Percentiles rank a stretch among this genome's conserved stretches.
Evolutionary conservation across 345 rosid species (phyloP).

Genomic region (Melaleuca alternifolia): DNA sequence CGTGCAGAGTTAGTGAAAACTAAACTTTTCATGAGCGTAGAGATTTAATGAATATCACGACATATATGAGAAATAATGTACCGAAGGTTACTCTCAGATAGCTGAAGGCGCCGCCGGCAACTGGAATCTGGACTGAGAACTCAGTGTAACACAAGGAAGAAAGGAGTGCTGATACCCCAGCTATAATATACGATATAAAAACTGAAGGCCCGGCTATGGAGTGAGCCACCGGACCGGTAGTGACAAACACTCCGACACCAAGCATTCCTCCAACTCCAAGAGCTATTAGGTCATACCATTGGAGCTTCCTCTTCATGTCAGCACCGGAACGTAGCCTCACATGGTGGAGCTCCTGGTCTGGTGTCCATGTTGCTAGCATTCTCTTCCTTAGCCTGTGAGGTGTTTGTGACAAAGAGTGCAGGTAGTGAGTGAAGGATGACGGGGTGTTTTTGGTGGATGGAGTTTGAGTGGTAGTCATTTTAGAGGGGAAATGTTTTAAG

Average conservation of each 20-base stretch:
- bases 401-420: slow-evolving; percentile 65
- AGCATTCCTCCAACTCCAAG: slow-evolving; percentile 96
- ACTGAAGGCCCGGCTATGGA: slow-evolving; percentile 69
- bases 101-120: slow-evolving; percentile 96
- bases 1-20: background rate
- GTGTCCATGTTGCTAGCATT: slow-evolving; percentile 94
- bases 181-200: slow-evolving; percentile 69
- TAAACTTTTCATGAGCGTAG: background rate
- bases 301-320: slow-evolving; percentile 86
- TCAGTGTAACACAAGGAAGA: slow-evolving; percentile 93
- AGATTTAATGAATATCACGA: background rate
- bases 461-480: slow-evolving; percentile 15
- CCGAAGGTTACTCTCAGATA: slow-evolving; percentile 92
- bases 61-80: slow-evolving; percentile 6
- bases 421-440: slow-evolving; percentile 28
- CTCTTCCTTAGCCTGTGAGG: slow-evolving; percentile 75
- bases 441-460: slow-evolving; percentile 8
- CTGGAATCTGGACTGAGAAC: slow-evolving; percentile 88
- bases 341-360: slow-evolving; percentile 74
- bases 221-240: slow-evolving; percentile 68
- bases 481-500: slow-evolving; percentile 3
- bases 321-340: slow-evolving; percentile 89
- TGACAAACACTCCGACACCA: slow-evolving; percentile 86
- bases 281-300: slow-evolving; percentile 76
- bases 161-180: slow-evolving; percentile 76